Evolutionary conservation across 164 flowering plant species (phyloP), one percentile per base, ranked within the genome.

Genomic region (Liriodendron chinense): DNA sequence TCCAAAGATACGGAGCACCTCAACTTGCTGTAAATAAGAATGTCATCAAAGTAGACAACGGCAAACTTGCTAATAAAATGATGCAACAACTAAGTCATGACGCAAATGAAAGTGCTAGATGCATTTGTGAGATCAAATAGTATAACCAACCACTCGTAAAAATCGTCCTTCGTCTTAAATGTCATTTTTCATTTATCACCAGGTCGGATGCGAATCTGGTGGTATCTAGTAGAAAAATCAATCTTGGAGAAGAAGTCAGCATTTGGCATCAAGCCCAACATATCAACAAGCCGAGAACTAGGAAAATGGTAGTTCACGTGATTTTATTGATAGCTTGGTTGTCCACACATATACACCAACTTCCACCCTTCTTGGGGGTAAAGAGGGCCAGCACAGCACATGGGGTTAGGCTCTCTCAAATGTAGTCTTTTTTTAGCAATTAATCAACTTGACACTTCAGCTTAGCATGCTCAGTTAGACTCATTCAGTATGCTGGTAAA

Each of bases 351-450:
- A 75, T 75, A 3, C 25, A 1, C 65, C 72, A 75, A 21, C 53
- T 23, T 25, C 50, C 72, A 68, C 24, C 77, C 13, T 75, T 68
- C 49, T 74, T 74, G 1, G 71, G 50, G 2, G 48, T 47, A 2
- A 75, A 25, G 2, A 75, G 7, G 34, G 69, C 65, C 1, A 18
- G 66, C 9, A 75, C 50, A 20, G 7, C 25, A 26, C 77, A 75
- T 5, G 66, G 49, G n/a, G 72, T 75, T 22, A 75, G 16, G 25
- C 78, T 76, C 59, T 65, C 70, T 9, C 20, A 10, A 16, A 76
- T 48, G 18, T 53, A 68, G 0, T 65, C 71, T 1, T 69, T 78
- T 16, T 13, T 22, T 6, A 73, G 9, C 3, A 78, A 62, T 47
- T 78, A 73, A 23, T 47, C 64, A 2, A 78, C 74, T 8, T 73